A percentile compares a stretch with the other conserved stretches of the same genome.
Conservation (phyloP, 1,139 yeast genomes). For the Blastobotrys elegans region DNA sequence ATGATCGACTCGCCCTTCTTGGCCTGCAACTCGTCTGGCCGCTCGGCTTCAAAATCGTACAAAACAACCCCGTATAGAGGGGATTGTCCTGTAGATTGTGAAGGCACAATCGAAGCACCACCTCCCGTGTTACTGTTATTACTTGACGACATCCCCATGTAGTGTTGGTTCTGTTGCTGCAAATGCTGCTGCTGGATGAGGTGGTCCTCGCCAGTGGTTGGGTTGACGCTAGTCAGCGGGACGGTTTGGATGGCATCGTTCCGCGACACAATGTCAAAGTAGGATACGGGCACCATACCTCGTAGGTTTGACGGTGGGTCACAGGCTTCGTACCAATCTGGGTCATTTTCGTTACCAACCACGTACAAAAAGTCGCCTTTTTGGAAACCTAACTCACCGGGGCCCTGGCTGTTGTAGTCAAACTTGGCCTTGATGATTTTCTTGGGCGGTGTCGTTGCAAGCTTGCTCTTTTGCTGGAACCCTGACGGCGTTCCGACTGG, state of each 20-base stretch:
- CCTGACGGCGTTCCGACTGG: not conserved
- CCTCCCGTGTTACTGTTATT: not conserved
- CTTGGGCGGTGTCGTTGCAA: conserved; percentile 48
- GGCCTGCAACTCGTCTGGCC: conserved; percentile 81
- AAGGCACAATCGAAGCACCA: not conserved
- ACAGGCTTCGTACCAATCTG: conserved; percentile 83
- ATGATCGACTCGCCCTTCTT: conserved; percentile 83
- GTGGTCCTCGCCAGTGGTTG: conserved; percentile 11
- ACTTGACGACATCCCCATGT: not conserved
- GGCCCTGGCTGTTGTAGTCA: conserved; percentile 73
- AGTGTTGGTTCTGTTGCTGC: conserved; percentile 8
- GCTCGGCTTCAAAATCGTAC: conserved; percentile 84
- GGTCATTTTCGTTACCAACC: conserved; percentile 52
- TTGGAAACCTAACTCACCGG: conserved; percentile 71
- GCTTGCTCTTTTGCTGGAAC: conserved; percentile 13
- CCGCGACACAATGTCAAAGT: conserved; percentile 75
- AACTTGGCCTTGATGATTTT: conserved; percentile 80
- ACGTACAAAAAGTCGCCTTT: conserved; percentile 91
- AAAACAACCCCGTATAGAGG: conserved; percentile 63
- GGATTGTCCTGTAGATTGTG: conserved; percentile 13
- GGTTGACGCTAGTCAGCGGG: conserved; percentile 22
- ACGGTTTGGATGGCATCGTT: conserved; percentile 39
- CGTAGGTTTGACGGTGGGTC: conserved; percentile 73
- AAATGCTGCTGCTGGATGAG: conserved; percentile 9
- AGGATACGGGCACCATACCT: conserved; percentile 84